phyloP scores from a whole-genome alignment of 1,139 yeast species.

The Blastobotrys arbuscula region DNA sequence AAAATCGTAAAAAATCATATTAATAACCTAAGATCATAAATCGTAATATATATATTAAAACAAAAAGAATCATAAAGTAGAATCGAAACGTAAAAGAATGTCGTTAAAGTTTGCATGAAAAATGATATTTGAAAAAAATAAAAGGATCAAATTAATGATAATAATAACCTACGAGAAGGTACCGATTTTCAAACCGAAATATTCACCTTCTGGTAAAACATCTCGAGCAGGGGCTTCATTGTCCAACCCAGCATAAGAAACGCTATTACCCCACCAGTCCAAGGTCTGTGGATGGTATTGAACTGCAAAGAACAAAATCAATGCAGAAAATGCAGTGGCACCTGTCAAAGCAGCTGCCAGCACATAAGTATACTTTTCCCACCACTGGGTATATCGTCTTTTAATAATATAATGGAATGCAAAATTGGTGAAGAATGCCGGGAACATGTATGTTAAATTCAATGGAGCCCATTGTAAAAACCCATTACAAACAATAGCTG shows the following conservation, averaged over 20 bases:
- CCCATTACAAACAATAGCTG: constrained; percentile 47
- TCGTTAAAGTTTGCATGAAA: neutral
- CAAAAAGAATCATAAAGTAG: too few species aligned
- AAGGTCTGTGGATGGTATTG: constrained; percentile 38
- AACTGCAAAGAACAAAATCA: constrained; percentile 50
- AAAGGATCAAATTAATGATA: too few species aligned
- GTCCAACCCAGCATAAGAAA: constrained; percentile 42
- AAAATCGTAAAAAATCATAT: too few species aligned
- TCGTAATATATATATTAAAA: too few species aligned
- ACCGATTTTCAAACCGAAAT: constrained; percentile 13
- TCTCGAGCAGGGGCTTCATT: constrained; percentile 25
- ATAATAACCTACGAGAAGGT: constrained; percentile 5
- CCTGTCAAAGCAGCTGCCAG: constrained; percentile 52
- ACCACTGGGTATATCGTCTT: constrained; percentile 46
- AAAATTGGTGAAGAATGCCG: constrained; percentile 47
- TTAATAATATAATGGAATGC: constrained; percentile 51
- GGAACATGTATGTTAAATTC: constrained; percentile 46
- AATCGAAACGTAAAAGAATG: neutral
- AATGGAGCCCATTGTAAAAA: constrained; percentile 45
- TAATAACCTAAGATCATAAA: too few species aligned
- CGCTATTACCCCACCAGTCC: constrained; percentile 59
- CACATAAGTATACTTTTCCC: constrained; percentile 49
- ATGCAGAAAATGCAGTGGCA: constrained; percentile 38
- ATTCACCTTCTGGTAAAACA: constrained; percentile 15
- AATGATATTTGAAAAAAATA: too few species aligned